Evolutionary conservation across 1,284 basidiomycete species (phyloP).

Genomic region (Polyporus tsugae): DNA sequence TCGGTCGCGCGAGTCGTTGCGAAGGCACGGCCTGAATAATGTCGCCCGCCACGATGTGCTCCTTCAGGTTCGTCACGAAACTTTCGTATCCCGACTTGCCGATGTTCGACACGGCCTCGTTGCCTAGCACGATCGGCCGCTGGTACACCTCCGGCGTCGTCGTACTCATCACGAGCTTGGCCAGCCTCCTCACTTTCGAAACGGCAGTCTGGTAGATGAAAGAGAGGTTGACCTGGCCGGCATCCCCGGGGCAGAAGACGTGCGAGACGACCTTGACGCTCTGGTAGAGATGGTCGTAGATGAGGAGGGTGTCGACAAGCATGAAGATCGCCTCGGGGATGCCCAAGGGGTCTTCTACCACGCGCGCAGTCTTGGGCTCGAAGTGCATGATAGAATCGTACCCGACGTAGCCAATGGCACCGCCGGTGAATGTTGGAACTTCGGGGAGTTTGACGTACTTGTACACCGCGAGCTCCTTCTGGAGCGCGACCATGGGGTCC

Average conservation of each 20-base stretch:
- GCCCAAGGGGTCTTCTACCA: constrained; percentile 77
- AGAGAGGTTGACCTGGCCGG: constrained; percentile 68
- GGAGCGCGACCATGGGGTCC: constrained; percentile 88
- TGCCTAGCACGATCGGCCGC: constrained; percentile 73
- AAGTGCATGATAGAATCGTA: constrained; percentile 98
- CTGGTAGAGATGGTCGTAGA: constrained; percentile 98
- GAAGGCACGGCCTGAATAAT: constrained; percentile 99
- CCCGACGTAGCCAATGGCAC: constrained; percentile 96
- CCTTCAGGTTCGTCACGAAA: constrained; percentile 93
- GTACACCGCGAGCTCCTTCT: constrained; percentile 89
- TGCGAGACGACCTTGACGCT: constrained; percentile 96
- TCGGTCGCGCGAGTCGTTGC: constrained; percentile 88
- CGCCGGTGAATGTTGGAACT: constrained; percentile 95
- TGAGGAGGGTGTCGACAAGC: constrained; percentile 93
- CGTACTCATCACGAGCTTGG: constrained; percentile 68
- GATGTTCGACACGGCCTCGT: constrained; percentile 87
- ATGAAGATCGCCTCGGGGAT: constrained; percentile 98
- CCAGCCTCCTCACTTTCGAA: constrained; percentile 78
- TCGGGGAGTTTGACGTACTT: constrained; percentile 92
- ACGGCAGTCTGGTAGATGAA: constrained; percentile 87
- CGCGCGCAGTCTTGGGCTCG: constrained; percentile 88
- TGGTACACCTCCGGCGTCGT: constrained; percentile 74
- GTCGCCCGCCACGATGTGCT: constrained; percentile 95
- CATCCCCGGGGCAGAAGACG: constrained; percentile 83
- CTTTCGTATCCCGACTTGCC: constrained; percentile 93